phyloP scores from a whole-genome alignment of 768 basidiomycete genomes.

The Mycena kentingensis region DNA sequence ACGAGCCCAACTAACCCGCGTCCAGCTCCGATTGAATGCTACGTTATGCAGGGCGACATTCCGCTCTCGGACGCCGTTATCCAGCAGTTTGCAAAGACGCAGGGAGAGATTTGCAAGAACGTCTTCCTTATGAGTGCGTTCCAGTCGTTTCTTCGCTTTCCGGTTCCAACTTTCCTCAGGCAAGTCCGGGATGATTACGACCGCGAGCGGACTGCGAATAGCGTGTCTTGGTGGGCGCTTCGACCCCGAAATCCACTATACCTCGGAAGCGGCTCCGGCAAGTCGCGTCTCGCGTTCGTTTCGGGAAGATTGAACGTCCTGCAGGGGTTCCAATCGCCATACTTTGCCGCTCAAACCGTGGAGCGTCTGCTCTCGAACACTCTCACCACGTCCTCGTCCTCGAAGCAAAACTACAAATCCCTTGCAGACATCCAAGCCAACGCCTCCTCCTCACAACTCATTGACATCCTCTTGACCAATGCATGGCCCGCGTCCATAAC shows the following conservation, averaged over 20 bases:
- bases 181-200: conserved; percentile 81
- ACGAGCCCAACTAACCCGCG: conserved; percentile 17
- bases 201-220: conserved; percentile 78
- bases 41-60: conserved; percentile 86
- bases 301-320: neutral
- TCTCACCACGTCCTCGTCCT: conserved; percentile 47
- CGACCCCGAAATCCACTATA: conserved; percentile 58
- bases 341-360: conserved; percentile 68
- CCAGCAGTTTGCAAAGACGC: conserved; percentile 71
- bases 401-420: conserved; percentile 56
- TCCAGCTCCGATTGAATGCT: conserved; percentile 84
- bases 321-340: conserved; percentile 79
- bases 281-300: conserved; percentile 26
- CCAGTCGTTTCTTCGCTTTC: neutral
- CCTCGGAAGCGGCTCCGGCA: conserved; percentile 67
- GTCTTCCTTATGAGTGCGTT: conserved; percentile 83
- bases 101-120: conserved; percentile 79
- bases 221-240: conserved; percentile 84
- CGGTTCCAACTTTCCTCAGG: conserved; percentile 42
- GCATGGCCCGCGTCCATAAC: conserved; percentile 72
- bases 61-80: conserved; percentile 74
- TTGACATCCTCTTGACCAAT: conserved; percentile 84
- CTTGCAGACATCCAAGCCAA: conserved; percentile 69
- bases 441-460: conserved; percentile 59
- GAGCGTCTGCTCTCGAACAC: conserved; percentile 75